phyloP scores from a whole-genome alignment of 129 eudicot genomes.

The Cynara cardunculus region DNA sequence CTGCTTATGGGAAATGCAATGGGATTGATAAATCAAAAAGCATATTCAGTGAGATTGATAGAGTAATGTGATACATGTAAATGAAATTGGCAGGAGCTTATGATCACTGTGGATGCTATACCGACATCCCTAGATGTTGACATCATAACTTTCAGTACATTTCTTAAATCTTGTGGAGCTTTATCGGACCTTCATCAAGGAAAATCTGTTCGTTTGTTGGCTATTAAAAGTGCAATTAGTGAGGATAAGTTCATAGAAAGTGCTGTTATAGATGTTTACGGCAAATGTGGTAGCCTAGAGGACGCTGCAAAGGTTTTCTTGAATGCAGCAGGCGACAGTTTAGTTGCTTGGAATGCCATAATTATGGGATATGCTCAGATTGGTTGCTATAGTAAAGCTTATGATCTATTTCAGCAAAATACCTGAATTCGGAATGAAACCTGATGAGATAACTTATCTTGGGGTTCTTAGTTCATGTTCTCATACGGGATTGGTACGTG shows the following conservation, averaged over 20 bases:
- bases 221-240: conserved; percentile 34
- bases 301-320: conserved; percentile 35
- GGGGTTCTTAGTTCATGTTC: conserved; percentile 47
- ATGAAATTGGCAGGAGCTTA: conserved; percentile 36
- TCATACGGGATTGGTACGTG: conserved; percentile 43
- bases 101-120: conserved; percentile 27
- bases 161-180: conserved; percentile 47
- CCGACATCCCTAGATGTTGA: conserved; percentile 32
- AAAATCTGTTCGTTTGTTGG: conserved; percentile 33
- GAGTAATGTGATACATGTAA: conserved; percentile 21
- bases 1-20: conserved; percentile 48
- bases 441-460: conserved; percentile 51
- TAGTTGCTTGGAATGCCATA: conserved; percentile 59
- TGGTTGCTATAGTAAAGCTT: conserved; percentile 37
- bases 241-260: conserved; percentile 34
- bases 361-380: conserved; percentile 50
- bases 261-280: conserved; percentile 40
- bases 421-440: conserved; percentile 26
- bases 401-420: conserved; percentile 21
- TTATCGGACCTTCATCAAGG: conserved; percentile 49
- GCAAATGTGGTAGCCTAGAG: conserved; percentile 47
- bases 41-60: conserved; percentile 27
- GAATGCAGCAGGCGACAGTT: conserved; percentile 14
- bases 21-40: conserved; percentile 22
- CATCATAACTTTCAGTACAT: conserved; percentile 23